Conservation (phyloP, 2,329 filamentous ascomycete genomes). For the Colletotrichum zoysiae region DNA sequence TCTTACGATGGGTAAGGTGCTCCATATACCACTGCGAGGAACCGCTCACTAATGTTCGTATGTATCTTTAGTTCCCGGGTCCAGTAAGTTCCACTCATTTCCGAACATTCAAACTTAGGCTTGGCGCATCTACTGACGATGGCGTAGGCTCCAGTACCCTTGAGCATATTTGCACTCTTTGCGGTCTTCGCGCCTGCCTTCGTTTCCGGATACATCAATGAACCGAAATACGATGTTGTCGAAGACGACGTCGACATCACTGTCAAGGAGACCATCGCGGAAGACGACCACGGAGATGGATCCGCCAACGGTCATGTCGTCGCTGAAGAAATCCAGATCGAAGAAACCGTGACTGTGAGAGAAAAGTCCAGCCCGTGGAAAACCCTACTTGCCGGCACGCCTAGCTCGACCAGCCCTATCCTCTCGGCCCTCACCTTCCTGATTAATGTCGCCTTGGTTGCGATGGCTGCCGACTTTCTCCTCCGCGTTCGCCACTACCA, state of each 20-base stretch:
- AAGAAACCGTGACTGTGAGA: slow-evolving; percentile 72
- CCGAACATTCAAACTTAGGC: neutral
- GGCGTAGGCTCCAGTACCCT: slow-evolving; percentile 42
- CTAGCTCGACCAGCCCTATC: slow-evolving; percentile 76
- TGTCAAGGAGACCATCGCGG: slow-evolving; percentile 60
- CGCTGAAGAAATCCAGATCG: slow-evolving; percentile 68
- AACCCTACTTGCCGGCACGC: slow-evolving; percentile 81
- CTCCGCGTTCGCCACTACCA: slow-evolving; percentile 79
- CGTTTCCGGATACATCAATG: slow-evolving; percentile 67
- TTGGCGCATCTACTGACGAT: slow-evolving; percentile 23
- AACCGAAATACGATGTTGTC: slow-evolving; percentile 69
- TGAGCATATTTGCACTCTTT: slow-evolving; percentile 68
- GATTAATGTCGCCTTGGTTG: slow-evolving; percentile 78
- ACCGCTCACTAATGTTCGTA: slow-evolving; percentile 5
- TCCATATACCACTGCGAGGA: slow-evolving; percentile 15
- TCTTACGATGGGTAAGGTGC: slow-evolving; percentile 69
- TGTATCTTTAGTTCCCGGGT: slow-evolving; percentile 45
- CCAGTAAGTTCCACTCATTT: slow-evolving; percentile 45
- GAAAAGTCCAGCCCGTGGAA: slow-evolving; percentile 69
- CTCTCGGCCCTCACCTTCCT: slow-evolving; percentile 76
- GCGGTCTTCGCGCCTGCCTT: slow-evolving; percentile 76
- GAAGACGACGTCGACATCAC: slow-evolving; percentile 71
- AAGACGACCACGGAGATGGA: slow-evolving; percentile 52
- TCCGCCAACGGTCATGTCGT: slow-evolving; percentile 51
- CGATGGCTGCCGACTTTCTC: slow-evolving; percentile 81